Percentiles rank a stretch among this genome's conserved stretches.
These are phyloP conservation scores for Boletus pseudopeckii DNA, from an alignment of 768 basidiomycete genomes.

Conservation along the genomic window DNA sequence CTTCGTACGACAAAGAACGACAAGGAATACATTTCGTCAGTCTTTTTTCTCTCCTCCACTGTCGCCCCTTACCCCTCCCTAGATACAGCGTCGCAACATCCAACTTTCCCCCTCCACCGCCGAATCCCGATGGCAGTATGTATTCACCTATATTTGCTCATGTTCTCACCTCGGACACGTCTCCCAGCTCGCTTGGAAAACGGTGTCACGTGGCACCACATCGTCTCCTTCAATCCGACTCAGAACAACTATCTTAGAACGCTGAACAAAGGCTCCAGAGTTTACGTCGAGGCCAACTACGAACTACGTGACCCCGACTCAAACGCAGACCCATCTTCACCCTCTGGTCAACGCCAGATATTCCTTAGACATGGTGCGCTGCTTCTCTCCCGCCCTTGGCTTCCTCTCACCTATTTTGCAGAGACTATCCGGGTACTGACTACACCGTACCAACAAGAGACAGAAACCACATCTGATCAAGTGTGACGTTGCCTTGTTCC, in stretches of 20 bases:
- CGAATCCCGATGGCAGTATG: slow-evolving; percentile 60
- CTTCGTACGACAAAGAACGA: slow-evolving; percentile 63
- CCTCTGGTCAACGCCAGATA: slow-evolving; percentile 76
- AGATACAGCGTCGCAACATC: slow-evolving; percentile 79
- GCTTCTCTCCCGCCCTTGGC: not conserved
- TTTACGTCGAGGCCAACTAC: slow-evolving; percentile 78
- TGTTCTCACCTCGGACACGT: not conserved
- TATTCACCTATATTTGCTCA: slow-evolving; percentile 5
- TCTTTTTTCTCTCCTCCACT: slow-evolving; percentile 3
- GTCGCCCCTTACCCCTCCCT: slow-evolving; percentile 2
- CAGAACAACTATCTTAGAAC: slow-evolving; percentile 63
- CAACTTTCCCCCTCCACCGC: slow-evolving; percentile 56
- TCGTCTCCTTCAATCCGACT: slow-evolving; percentile 66
- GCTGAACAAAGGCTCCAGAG: slow-evolving; percentile 66
- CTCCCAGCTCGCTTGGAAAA: slow-evolving; percentile 48
- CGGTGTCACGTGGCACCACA: slow-evolving; percentile 68
- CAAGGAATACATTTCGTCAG: slow-evolving; percentile 75
- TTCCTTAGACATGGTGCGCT: slow-evolving; percentile 73
- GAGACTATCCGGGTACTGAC: slow-evolving; percentile 53
- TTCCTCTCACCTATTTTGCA: slow-evolving; percentile 26
- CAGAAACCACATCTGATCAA: slow-evolving; percentile 19
- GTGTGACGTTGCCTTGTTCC: slow-evolving; percentile 5
- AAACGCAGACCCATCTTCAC: slow-evolving; percentile 60
- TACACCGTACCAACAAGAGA: slow-evolving; percentile 27
- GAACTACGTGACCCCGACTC: slow-evolving; percentile 73